Evolutionary conservation across 345 rosid species (phyloP).

Genomic region (Linum usitatissimum): DNA sequence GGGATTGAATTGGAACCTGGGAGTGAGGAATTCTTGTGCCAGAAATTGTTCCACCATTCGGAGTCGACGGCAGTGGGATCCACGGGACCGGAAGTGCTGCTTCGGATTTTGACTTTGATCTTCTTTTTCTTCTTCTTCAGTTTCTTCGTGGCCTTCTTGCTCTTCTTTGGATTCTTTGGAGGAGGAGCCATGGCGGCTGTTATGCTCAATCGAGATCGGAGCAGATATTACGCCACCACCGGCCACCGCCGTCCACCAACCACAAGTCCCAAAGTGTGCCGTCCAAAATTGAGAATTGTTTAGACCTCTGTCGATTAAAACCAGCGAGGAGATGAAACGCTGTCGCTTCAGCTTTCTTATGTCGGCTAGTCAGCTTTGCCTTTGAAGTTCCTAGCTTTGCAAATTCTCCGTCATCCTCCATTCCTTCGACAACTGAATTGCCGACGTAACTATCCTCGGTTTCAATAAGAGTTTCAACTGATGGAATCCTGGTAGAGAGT

Average conservation of each 20-base stretch:
- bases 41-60: slow-evolving; percentile 92
- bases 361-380: not conserved
- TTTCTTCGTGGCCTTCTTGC: slow-evolving; percentile 41
- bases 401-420: not conserved
- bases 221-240: not conserved
- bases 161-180: slow-evolving; percentile 41
- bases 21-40: slow-evolving; percentile 55
- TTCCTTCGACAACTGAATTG: no score
- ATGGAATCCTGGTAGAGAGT: no score
- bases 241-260: not conserved
- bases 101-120: slow-evolving; percentile 17
- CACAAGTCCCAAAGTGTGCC: not conserved
- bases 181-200: slow-evolving; percentile 21
- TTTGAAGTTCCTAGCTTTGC: not conserved
- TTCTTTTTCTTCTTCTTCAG: slow-evolving; percentile 40
- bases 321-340: not conserved
- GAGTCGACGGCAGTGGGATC: slow-evolving; percentile 67
- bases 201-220: not conserved
- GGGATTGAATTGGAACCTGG: slow-evolving; percentile 32
- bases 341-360: not conserved
- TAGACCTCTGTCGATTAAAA: not conserved
- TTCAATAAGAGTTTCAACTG: no score
- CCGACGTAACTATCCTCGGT: no score
- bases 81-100: slow-evolving; percentile 29
- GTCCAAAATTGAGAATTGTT: not conserved